Evolutionary conservation across 169 alveolate genomes (phyloP), one percentile per base, ranked within the genome.

Genomic region (Plasmodium cynomolgi): DNA sequence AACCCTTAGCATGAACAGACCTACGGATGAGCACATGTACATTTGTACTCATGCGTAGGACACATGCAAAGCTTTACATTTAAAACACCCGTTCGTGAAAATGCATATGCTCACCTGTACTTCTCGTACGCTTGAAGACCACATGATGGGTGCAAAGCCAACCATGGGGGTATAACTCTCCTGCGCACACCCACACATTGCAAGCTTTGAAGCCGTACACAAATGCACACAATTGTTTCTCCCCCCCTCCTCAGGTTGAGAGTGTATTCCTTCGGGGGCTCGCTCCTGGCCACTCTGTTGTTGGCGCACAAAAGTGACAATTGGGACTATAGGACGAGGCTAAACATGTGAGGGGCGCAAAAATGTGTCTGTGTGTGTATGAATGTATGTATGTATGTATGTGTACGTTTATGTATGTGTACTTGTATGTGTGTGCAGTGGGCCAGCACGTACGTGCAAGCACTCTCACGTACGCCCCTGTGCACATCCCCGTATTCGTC

Each of bases 281-380:
- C 77, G 17, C 26, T 84, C 39, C 33, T 73, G 37, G n/a, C 62
- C 20, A 20, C 83, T 11, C 8, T 84, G 56, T 17, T 47, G 23
- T 47, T 84, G 77, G 33, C 84, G 39, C 26, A 23, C 34, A 5
- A n/a, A 73, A 31, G 0, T 7, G 83, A 37, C 26, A 8, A 31
- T n/a, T 74, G 56, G 23, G 84, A 84, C 33, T 84, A 47, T 74
- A 71, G 56, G 34, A 34, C 72, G 62, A 54, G 58, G 82, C 44
- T 84, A 29, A 73, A 29, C 58, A 84, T 84, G 93, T 84, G 56
- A 84, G 68, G 17, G 29, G n/a, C 23, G 33, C 23, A 71, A 29
- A 71, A 23, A 26, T 84, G 6, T 31, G 34, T 73, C 33, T 44
- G 23, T 71, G 4, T 72, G 5, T 50, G 5, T 81, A 17, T 81